Base-by-base conservation (phyloP, 2,329 filamentous ascomycete genomes). In the Diaporthe capsici region DNA sequence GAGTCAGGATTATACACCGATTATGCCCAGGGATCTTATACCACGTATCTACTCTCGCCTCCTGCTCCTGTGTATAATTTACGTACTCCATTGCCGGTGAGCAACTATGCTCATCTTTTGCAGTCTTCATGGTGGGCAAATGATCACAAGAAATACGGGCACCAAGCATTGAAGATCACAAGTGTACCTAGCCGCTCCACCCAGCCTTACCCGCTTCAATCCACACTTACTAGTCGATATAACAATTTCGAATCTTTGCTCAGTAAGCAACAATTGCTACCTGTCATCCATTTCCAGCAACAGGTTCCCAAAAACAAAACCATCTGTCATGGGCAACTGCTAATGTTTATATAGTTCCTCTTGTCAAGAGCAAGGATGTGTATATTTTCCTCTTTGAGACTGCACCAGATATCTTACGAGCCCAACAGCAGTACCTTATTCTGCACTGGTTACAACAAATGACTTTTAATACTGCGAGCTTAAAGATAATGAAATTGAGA, bases 341-440 rank as follows among this genome's bases (percentile, higher is more conserved):
- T 63, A 44, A 63, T 20, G 7, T 0, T 28, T n/a, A 42, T 4
- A 10, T 44, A 63, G 60, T 28, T 44, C 60, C 60, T 44, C 39
- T 63, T 4, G 60, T 44, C 13, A 44, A 17, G 15, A 63, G 37
- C 15, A 28, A 63, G 15, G 39, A 63, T 8, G 60, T 63, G 8
- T 44, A 63, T 15, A 17, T 28, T 25, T 63, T 63, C 39, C n/a
- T 63, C 2, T 44, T 63, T 28, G 60, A 63, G 39, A 63, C 60
- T 44, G 37, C 60, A 44, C 60, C 60, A 22, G 8, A 42, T 12
- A 63, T 63, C 13, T 31, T 63, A 22, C n/a, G 39, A 44, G 60
- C 60, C n/a, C 37, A 63, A 42, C n/a, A n/a, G 60, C 39, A 63
- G 37, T 63, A 44, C 39, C n/a, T 63, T 0, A 2, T 63, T 42